phyloP scores from a whole-genome alignment of 305 asterid species.

The Rubia peregrina region DNA sequence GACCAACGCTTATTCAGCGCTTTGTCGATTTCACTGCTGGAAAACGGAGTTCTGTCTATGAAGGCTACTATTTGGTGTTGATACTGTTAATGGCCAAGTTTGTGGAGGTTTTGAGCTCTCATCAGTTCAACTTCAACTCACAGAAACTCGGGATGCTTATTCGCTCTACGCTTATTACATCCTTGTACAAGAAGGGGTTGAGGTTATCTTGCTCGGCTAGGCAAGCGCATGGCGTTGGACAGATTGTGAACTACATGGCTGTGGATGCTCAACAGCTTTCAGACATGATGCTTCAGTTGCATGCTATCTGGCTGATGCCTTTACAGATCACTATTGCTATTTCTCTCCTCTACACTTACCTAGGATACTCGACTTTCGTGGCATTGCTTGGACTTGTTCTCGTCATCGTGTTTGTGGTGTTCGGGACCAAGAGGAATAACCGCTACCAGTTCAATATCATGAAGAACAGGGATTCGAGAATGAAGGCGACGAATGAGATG shows the following conservation, averaged over 20 bases:
- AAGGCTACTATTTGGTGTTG: slow-evolving; percentile 70
- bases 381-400: slow-evolving; percentile 41
- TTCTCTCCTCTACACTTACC: slow-evolving; percentile 47
- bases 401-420: slow-evolving; percentile 42
- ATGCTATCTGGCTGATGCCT: slow-evolving; percentile 82
- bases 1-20: slow-evolving; percentile 67
- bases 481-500: slow-evolving; percentile 94
- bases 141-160: slow-evolving; percentile 88
- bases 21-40: slow-evolving; percentile 74
- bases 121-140: slow-evolving; percentile 77
- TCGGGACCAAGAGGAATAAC: slow-evolving; percentile 60
- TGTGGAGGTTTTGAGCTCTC: slow-evolving; percentile 68
- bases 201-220: slow-evolving; percentile 76
- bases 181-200: slow-evolving; percentile 71
- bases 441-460: slow-evolving; percentile 57
- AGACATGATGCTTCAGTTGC: slow-evolving; percentile 92
- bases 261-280: slow-evolving; percentile 96
- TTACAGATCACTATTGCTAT: slow-evolving; percentile 66
- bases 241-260: slow-evolving; percentile 92
- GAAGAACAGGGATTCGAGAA: slow-evolving; percentile 77
- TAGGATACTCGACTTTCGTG: slow-evolving; percentile 52
- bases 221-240: slow-evolving; percentile 89
- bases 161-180: slow-evolving; percentile 71
- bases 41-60: slow-evolving; percentile 38
- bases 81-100: slow-evolving; percentile 60